These are phyloP conservation scores for Nadsonia starkeyi-henricii DNA, from an alignment of 1,139 yeast genomes.

Conservation along the genomic window DNA sequence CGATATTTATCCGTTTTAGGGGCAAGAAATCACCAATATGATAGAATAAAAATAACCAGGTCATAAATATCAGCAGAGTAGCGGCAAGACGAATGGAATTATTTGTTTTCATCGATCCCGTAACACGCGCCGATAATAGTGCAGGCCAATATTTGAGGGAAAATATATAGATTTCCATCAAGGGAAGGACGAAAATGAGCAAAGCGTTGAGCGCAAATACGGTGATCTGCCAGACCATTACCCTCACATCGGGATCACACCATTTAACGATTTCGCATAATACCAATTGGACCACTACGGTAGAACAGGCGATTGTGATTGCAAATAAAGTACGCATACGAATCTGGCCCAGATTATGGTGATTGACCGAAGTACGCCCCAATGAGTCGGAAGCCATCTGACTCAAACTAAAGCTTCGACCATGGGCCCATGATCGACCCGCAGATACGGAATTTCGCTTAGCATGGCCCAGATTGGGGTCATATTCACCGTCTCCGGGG, in stretches of 20 bases:
- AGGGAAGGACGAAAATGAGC: slow-evolving; percentile 24
- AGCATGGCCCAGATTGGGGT: background rate
- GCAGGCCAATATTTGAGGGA: slow-evolving; percentile 5
- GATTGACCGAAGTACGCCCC: background rate
- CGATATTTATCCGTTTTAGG: slow-evolving; percentile 6
- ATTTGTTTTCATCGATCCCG: too few species aligned
- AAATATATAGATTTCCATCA: slow-evolving; percentile 17
- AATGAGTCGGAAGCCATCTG: slow-evolving; percentile 3
- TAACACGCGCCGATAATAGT: slow-evolving; percentile 3
- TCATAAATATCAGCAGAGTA: slow-evolving; percentile 13
- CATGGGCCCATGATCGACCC: background rate
- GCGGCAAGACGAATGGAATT: too few species aligned
- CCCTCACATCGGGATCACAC: slow-evolving; percentile 17
- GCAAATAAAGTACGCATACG: slow-evolving; percentile 8
- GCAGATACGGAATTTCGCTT: background rate
- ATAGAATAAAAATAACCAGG: slow-evolving; percentile 22
- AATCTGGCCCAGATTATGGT: too few species aligned
- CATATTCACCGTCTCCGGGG: background rate
- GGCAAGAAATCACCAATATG: slow-evolving; percentile 23
- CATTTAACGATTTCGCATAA: slow-evolving; percentile 28
- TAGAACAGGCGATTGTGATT: slow-evolving; percentile 14
- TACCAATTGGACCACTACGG: slow-evolving; percentile 24
- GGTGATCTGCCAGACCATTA: slow-evolving; percentile 22
- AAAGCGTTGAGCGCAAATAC: slow-evolving; percentile 19
- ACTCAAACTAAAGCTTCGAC: background rate